Conservation (phyloP, 2,329 filamentous ascomycete genomes). For the Ascochyta clinopodiicola region DNA sequence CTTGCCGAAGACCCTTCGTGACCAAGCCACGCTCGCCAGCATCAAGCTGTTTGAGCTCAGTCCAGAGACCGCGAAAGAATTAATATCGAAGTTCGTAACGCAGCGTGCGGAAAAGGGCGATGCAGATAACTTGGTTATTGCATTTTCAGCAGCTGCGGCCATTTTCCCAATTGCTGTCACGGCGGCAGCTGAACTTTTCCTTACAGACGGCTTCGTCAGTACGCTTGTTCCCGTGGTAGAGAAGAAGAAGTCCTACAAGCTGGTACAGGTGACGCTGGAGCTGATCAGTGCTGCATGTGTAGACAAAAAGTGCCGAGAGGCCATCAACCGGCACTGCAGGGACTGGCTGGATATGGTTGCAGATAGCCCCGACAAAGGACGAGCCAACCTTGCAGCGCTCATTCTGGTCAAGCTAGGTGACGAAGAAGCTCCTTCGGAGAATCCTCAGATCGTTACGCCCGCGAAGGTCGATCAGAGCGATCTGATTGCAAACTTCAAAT, state of each 20-base stretch:
- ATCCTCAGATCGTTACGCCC: constrained; percentile 41
- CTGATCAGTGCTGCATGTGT: constrained; percentile 92
- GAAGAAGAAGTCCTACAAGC: constrained; percentile 81
- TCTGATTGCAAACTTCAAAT: constrained; percentile 63
- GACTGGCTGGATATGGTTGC: constrained; percentile 87
- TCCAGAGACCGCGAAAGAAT: constrained; percentile 71
- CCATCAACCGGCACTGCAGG: constrained; percentile 81
- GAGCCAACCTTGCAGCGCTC: constrained; percentile 59
- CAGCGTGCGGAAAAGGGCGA: constrained; percentile 74
- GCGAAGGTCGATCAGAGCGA: constrained; percentile 52
- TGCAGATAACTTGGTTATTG: constrained; percentile 86
- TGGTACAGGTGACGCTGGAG: constrained; percentile 86
- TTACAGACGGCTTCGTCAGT: constrained; percentile 85
- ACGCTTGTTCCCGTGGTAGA: constrained; percentile 78
- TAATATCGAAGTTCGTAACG: constrained; percentile 77
- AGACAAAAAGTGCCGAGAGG: constrained; percentile 79
- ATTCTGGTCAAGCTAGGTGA: constrained; percentile 64
- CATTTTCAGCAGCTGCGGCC: constrained; percentile 88
- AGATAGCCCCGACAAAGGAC: constrained; percentile 66
- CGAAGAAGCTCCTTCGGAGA: constrained; percentile 40
- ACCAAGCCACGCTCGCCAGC: constrained; percentile 80
- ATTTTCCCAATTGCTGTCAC: constrained; percentile 86
- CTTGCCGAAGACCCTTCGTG: constrained; percentile 73
- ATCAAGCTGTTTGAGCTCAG: constrained; percentile 84
- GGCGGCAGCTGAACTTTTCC: constrained; percentile 77